Evolutionary conservation across 73 alveolate species (phyloP), one percentile per base, ranked within the genome.

Genomic region (Effrenium voratum): DNA sequence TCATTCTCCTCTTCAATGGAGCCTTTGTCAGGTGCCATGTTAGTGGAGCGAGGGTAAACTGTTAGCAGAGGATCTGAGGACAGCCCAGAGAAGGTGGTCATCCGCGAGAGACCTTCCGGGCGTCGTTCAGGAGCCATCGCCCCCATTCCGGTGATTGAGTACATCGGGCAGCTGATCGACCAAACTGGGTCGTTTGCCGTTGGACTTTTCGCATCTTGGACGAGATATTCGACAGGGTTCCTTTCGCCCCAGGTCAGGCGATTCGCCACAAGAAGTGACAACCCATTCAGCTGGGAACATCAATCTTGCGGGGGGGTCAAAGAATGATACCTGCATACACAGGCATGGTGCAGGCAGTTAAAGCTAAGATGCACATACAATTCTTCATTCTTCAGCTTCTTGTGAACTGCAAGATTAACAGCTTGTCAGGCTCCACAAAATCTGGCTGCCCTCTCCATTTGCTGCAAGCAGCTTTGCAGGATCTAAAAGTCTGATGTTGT

Each of bases 41-140:
- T n/a, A n/a, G n/a, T n/a, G n/a, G n/a, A n/a, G n/a, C n/a, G n/a
- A n/a, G n/a, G n/a, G n/a, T n/a, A n/a, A n/a, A n/a, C n/a, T n/a
- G n/a, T n/a, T n/a, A n/a, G n/a, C n/a, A n/a, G n/a, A n/a, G n/a
- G n/a, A n/a, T n/a, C n/a, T n/a, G n/a, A n/a, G n/a, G n/a, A n/a
- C n/a, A n/a, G n/a, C n/a, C n/a, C n/a, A n/a, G n/a, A n/a, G n/a
- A n/a, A n/a, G n/a, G n/a, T n/a, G n/a, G n/a, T n/a, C n/a, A n/a
- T n/a, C n/a, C n/a, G n/a, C n/a, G n/a, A n/a, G n/a, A n/a, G n/a
- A n/a, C n/a, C n/a, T n/a, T n/a, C n/a, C n/a, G n/a, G n/a, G n/a
- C n/a, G n/a, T n/a, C n/a, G n/a, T n/a, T 0, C 12, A 87, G 95
- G 95, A 87, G 95, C 95, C 68, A 87, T 87, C 24, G 95, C 95